These are phyloP conservation scores for Bretziella fagacearum DNA, from an alignment of 2,329 filamentous ascomycete species.

Conservation along the genomic window DNA sequence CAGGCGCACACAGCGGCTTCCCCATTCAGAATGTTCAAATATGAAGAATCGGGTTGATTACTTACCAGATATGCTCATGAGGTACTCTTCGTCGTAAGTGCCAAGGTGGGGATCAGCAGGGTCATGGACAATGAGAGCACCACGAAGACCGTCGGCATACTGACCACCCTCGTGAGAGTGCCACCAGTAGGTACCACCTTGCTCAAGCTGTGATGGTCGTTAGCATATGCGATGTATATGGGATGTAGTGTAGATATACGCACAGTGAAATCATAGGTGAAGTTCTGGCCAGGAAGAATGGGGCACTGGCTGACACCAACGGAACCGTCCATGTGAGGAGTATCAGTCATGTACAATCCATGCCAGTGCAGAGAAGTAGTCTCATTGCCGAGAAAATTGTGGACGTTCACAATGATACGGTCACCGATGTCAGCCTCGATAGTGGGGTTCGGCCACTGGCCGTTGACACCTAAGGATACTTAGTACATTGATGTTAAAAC, in stretches of 20 bases:
- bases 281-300: slow-evolving; percentile 32
- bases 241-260: slow-evolving; percentile 14
- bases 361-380: slow-evolving; percentile 40
- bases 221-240: background rate
- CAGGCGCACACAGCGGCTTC: no score
- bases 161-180: slow-evolving; percentile 24
- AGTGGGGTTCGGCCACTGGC: slow-evolving; percentile 7
- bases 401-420: slow-evolving; percentile 30
- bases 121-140: slow-evolving; percentile 36
- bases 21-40: no score
- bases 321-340: slow-evolving; percentile 42
- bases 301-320: slow-evolving; percentile 36
- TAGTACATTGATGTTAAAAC: background rate
- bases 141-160: slow-evolving; percentile 42
- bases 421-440: slow-evolving; percentile 21
- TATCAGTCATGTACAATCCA: slow-evolving; percentile 38
- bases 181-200: slow-evolving; percentile 31
- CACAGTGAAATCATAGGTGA: slow-evolving; percentile 36
- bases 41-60: no score
- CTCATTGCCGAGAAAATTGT: slow-evolving; percentile 36
- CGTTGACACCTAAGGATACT: slow-evolving; percentile 23
- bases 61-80: slow-evolving; percentile 30
- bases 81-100: slow-evolving; percentile 34
- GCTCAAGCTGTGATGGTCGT: slow-evolving; percentile 21
- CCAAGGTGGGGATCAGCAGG: slow-evolving; percentile 28